Base-by-base conservation (phyloP, 805 yeast species). In the Kuraishia piskuri region DNA sequence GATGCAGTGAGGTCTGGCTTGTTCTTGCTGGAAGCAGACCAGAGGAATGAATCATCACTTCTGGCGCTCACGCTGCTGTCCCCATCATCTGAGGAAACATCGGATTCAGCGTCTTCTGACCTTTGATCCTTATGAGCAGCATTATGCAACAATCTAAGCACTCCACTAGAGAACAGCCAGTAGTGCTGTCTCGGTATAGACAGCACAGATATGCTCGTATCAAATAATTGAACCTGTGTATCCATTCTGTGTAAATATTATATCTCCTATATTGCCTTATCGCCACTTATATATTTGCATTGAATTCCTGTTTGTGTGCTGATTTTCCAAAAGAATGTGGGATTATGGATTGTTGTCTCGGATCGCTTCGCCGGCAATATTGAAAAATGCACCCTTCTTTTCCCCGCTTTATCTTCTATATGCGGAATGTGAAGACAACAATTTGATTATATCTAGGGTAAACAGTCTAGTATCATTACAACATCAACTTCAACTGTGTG, bases 81-180 rank as follows among this genome's bases (percentile, higher is more conserved):
- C 17, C 36, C 24, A 22, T 53, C 53, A 22, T 54, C 59, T 49
- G 51, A 52, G 31, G 54, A 53, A 24, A 54, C 58, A 14, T 55
- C 58, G 9, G 55, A 51, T 3, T 54, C 55, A 19, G 54, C 45
- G n/a, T 56, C 56, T 7, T 58, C 60, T 17, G 62, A 68, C 37
- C 61, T 53, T 4, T 57, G 58, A 49, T 62, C 65, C 20, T 19
- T 17, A 21, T 40, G 37, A 19, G 74, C 67, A 53, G 76, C 71
- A 19, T 58, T 57, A 57, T 75, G 69, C 20, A 80, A 59, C 8
- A 82, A 68, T 58, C 72, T 74, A 25, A 80, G 64, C n/a, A 82
- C 68, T 1, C 83, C 77, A 37, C 77, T 70, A 40, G 74, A 67
- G 57, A 81, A 80, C n/a, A 77, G 54, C 79, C 85, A 80, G 60